These are phyloP conservation scores for Ajuga reptans DNA, from an alignment of 305 asterid species.

Conservation along the genomic window DNA sequence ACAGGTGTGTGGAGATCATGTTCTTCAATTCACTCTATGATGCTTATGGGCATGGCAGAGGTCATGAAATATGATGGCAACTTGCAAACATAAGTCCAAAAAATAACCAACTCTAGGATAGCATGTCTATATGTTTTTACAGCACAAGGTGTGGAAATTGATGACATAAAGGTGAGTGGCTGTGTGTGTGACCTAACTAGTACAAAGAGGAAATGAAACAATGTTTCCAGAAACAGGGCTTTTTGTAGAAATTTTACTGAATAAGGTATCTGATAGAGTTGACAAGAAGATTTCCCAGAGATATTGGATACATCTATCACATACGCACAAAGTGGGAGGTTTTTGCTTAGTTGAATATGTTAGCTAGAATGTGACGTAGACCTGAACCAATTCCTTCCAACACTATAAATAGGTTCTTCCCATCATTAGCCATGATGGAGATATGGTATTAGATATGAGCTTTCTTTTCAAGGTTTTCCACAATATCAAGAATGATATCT, in stretches of 20 bases:
- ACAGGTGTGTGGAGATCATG: constrained; percentile 18
- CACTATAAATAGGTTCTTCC: constrained; percentile 35
- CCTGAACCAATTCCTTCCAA: constrained; percentile 34
- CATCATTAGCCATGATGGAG: constrained; percentile 31
- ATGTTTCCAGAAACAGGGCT: constrained; percentile 22
- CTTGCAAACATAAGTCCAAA: constrained; percentile 32
- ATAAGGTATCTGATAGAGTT: constrained; percentile 31
- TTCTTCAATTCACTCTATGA: constrained; percentile 2
- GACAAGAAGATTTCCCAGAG: constrained; percentile 32
- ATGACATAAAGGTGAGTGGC: constrained; percentile 4
- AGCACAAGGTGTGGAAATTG: constrained; percentile 13
- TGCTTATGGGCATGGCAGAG: constrained; percentile 25
- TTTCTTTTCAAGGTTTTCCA: constrained; percentile 19
- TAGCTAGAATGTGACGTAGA: constrained; percentile 43
- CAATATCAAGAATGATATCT: constrained; percentile 14
- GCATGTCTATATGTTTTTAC: constrained; percentile 20
- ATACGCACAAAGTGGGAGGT: constrained; percentile 35
- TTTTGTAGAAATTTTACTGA: constrained; percentile 31
- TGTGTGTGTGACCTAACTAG: constrained; percentile 27
- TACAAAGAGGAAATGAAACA: constrained; percentile 21
- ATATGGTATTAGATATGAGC: constrained; percentile 15
- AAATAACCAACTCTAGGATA: constrained; percentile 31
- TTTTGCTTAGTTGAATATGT: constrained; percentile 28
- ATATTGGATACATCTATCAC: constrained; percentile 33
- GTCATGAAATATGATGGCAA: constrained; percentile 28